Base-by-base conservation (phyloP, 371 early-diverging fungal genomes). In the Nematocida homosporus region DNA sequence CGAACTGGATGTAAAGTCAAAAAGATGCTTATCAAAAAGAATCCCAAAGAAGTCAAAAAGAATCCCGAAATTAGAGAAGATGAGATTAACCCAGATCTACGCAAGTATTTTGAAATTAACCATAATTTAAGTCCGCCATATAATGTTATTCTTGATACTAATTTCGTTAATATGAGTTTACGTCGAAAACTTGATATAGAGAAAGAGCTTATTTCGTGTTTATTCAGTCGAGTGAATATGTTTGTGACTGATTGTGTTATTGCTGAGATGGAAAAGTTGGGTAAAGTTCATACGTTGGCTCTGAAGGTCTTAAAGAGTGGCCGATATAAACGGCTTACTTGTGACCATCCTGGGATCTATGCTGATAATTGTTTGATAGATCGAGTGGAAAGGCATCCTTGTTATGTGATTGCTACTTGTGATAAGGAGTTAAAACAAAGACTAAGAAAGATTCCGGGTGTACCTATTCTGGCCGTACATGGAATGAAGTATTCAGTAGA, bases 361-460 rank as follows among this genome's bases (percentile, higher is more conserved):
- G 99, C 97, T 35, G 99, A 99, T 88, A 96, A 99, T 87, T 99
- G 99, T 82, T 85, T 99, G 47, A 92, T 97, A 1, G 88, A 93
- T 61, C 86, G 99, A 40, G 89, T 96, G 2, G 93, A 89, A 87
- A 92, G 88, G 84, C 93, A 95, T 83, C 88, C 89, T 76, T 95
- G 95, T 86, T 99, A 94, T 83, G 92, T 99, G 79, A 95, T 99
- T 2, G 99, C 99, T 18, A 99, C 98, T 4, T 95, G 95, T 79
- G 99, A 99, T 88, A 88, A 88, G 68, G 97, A 95, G 81, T 86
- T 99, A 66, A 95, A 95, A 86, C 87, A 93, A 63, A 89, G 98
- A 80, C 93, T 99, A 75, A 88, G 97, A 79, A 93, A 94, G 83
- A 87, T 96, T 30, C 94, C 95, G 1, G 96, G 96, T 78, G 90